Evolutionary conservation across 805 yeast species (phyloP).

Genomic region (Candida xyloterini): DNA sequence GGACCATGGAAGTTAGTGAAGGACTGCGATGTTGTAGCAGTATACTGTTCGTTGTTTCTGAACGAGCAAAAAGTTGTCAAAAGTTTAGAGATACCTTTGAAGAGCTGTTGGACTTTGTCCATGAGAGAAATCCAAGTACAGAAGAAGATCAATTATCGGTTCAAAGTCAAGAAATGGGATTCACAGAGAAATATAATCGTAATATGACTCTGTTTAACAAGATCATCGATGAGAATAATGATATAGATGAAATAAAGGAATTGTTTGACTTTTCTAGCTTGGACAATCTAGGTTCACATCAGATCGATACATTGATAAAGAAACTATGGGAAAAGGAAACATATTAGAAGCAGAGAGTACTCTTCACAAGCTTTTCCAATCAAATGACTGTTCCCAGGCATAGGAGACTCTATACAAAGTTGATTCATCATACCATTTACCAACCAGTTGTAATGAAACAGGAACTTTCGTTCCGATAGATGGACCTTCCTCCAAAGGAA

Average conservation of each 20-base stretch:
- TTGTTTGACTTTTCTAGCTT: conserved; percentile 12
- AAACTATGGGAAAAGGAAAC: conserved; percentile 5
- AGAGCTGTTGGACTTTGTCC: conserved; percentile 11
- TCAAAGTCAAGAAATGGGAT: too few species aligned
- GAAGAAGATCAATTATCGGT: too few species aligned
- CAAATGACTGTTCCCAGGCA: conserved; percentile 34
- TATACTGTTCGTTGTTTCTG: conserved; percentile 17
- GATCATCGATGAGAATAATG: conserved; percentile 2
- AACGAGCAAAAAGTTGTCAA: conserved; percentile 15
- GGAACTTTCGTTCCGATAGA: conserved; percentile 29
- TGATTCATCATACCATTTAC: conserved; percentile 32
- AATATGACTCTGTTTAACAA: conserved; percentile 13
- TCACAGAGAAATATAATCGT: background rate
- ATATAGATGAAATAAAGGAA: conserved; percentile 4
- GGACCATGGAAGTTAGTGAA: conserved; percentile 15
- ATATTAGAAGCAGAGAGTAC: conserved; percentile 8
- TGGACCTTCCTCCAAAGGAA: conserved; percentile 31
- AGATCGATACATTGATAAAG: conserved; percentile 10
- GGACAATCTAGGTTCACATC: conserved; percentile 11
- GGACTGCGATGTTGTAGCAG: conserved; percentile 16
- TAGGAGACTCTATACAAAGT: conserved; percentile 32
- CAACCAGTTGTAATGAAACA: conserved; percentile 32
- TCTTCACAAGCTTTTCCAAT: conserved; percentile 20
- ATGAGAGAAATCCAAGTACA: background rate
- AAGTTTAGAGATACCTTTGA: conserved; percentile 20